A percentile compares a stretch with the other conserved stretches of the same genome.
Evolutionary conservation across 768 basidiomycete genomes (phyloP).

Genomic region (Mycena floridula): DNA sequence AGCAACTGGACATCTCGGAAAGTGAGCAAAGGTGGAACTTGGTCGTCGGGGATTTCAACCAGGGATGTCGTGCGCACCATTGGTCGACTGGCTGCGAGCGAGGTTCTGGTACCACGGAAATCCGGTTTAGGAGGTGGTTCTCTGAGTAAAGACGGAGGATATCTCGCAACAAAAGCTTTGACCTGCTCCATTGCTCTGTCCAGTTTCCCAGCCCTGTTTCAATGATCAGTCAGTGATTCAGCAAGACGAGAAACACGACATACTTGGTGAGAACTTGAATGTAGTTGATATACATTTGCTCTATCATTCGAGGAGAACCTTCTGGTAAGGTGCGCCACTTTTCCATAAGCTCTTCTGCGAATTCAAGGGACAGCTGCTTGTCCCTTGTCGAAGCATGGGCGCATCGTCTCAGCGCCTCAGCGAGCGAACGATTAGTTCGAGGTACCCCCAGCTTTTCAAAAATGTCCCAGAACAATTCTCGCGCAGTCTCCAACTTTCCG

Average conservation of each 20-base stretch:
- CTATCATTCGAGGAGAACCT: slow-evolving; percentile 45
- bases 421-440: slow-evolving; percentile 49
- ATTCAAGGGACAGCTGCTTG: slow-evolving; percentile 37
- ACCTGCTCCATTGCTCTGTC: slow-evolving; percentile 52
- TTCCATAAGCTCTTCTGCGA: slow-evolving; percentile 60
- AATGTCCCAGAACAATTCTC: slow-evolving; percentile 43
- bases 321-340: slow-evolving; percentile 53
- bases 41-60: slow-evolving; percentile 62
- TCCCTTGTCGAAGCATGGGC: slow-evolving; percentile 39
- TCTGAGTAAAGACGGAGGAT: slow-evolving; percentile 53
- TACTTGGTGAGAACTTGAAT: slow-evolving; percentile 62
- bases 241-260: slow-evolving; percentile 18
- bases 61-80: slow-evolving; percentile 64
- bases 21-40: slow-evolving; percentile 72
- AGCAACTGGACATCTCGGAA: slow-evolving; percentile 76
- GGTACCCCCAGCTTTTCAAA: slow-evolving; percentile 36
- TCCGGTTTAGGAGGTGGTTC: slow-evolving; percentile 34
- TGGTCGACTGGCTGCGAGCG: slow-evolving; percentile 50
- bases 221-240: slow-evolving; percentile 4
- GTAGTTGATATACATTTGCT: slow-evolving; percentile 63
- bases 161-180: slow-evolving; percentile 53
- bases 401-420: slow-evolving; percentile 67
- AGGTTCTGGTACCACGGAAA: slow-evolving; percentile 53
- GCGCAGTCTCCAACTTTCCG: slow-evolving; percentile 38
- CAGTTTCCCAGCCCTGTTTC: slow-evolving; percentile 38